Conservation (phyloP, 331 rosid species). For the Pyracantha coccinea region DNA sequence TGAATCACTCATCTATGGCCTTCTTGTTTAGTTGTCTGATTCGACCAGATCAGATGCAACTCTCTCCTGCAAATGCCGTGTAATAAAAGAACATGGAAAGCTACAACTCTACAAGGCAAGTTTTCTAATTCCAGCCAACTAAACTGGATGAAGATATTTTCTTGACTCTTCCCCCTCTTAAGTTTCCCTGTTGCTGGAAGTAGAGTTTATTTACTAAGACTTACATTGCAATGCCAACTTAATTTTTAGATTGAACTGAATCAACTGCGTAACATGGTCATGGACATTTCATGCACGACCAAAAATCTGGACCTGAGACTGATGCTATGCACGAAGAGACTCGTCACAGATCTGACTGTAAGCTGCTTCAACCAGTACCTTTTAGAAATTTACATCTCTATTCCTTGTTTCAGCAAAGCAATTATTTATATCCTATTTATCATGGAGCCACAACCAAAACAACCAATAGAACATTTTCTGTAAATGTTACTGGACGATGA, state of each 20-base stretch:
- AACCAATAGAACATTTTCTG: background rate
- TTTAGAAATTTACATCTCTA: background rate
- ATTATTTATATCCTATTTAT: background rate
- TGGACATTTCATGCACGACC: constrained; percentile 31
- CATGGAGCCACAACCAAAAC: background rate
- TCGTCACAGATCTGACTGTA: constrained; percentile 19
- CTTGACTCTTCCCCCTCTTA: no score
- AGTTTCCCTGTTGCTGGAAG: background rate
- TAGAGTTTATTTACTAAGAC: background rate
- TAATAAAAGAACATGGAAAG: constrained; percentile 16
- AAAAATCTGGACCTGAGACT: constrained; percentile 49
- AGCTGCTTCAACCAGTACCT: background rate
- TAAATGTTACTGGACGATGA: background rate
- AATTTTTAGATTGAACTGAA: constrained; percentile 27
- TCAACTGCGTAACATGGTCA: constrained; percentile 33
- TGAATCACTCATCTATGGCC: background rate
- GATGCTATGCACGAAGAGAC: constrained; percentile 25
- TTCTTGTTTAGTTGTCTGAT: constrained; percentile 30
- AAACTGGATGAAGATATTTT: background rate
- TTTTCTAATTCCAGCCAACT: background rate
- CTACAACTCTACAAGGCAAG: constrained; percentile 42
- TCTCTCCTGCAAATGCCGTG: constrained; percentile 36
- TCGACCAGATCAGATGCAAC: constrained; percentile 12
- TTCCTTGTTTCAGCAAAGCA: background rate
- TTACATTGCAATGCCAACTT: background rate